Evolutionary conservation across 352 stramenopile species (phyloP).

Genomic region (Phytophthora sojae): DNA sequence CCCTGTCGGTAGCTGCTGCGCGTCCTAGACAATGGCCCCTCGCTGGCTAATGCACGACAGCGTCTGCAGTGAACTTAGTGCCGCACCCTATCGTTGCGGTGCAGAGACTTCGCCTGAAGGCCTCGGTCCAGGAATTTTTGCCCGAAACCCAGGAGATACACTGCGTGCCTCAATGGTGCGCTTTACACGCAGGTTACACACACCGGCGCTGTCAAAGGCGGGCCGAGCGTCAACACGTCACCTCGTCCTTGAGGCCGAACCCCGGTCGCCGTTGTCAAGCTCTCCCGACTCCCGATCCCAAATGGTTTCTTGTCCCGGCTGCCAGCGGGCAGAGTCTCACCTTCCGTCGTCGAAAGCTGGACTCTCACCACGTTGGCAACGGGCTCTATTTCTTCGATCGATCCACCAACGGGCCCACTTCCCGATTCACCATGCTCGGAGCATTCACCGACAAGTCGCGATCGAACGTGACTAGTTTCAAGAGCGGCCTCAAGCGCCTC

Average conservation of each 20-base stretch:
- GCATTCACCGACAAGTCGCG: constrained; percentile 26
- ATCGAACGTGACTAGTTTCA: constrained; percentile 34
- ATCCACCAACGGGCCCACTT: constrained; percentile 15
- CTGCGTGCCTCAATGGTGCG: constrained; percentile 16
- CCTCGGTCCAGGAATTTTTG: constrained; percentile 12
- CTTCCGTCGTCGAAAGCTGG: constrained; percentile 5
- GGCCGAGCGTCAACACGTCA: constrained; percentile 14
- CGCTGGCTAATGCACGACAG: neutral
- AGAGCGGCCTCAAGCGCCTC: constrained; percentile 33
- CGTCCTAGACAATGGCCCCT: neutral
- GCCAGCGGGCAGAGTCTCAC: constrained; percentile 11
- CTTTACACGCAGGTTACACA: constrained; percentile 32
- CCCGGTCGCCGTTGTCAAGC: constrained; percentile 10
- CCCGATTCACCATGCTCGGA: constrained; percentile 35
- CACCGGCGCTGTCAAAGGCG: constrained; percentile 15
- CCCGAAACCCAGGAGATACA: constrained; percentile 17
- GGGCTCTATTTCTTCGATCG: neutral
- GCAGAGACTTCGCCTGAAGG: constrained; percentile 16
- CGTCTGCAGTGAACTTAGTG: neutral
- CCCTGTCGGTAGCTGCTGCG: neutral
- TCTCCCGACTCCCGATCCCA: constrained; percentile 32
- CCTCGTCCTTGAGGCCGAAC: neutral
- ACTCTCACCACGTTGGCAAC: neutral
- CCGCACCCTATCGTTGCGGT: constrained; percentile 5
- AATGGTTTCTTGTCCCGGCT: constrained; percentile 37